Conservation (phyloP, 805 yeast genomes). For the Ogataea pini region DNA sequence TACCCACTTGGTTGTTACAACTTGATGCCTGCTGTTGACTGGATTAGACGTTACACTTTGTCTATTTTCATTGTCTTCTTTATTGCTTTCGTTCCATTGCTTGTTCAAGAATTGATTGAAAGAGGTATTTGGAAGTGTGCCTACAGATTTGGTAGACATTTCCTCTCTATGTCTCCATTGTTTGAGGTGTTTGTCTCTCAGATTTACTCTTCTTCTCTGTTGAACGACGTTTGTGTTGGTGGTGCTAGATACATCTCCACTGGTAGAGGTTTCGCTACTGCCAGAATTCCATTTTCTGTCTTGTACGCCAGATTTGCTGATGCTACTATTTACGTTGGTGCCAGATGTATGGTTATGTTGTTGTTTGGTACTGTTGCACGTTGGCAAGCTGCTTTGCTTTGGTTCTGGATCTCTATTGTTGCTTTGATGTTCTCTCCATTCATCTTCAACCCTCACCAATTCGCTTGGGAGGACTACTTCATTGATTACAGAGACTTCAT, state of each 20-base stretch:
- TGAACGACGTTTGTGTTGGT: slow-evolving; percentile 74
- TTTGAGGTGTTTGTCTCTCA: slow-evolving; percentile 84
- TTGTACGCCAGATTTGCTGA: slow-evolving; percentile 78
- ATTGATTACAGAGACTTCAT: slow-evolving; percentile 94
- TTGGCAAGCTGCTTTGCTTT: slow-evolving; percentile 91
- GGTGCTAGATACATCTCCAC: slow-evolving; percentile 87
- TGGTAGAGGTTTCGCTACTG: slow-evolving; percentile 84
- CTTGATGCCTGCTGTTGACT: slow-evolving; percentile 69
- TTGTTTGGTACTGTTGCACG: slow-evolving; percentile 72
- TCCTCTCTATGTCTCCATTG: slow-evolving; percentile 72
- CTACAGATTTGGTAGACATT: slow-evolving; percentile 67
- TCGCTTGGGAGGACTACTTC: slow-evolving; percentile 93
- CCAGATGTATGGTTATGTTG: slow-evolving; percentile 71
- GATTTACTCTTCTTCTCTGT: slow-evolving; percentile 69
- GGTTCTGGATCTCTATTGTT: slow-evolving; percentile 95
- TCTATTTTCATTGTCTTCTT: slow-evolving; percentile 82
- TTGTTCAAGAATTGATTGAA: slow-evolving; percentile 78
- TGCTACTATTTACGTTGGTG: slow-evolving; percentile 82
- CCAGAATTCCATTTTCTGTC: slow-evolving; percentile 74
- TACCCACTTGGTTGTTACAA: slow-evolving; percentile 75
- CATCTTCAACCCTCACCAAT: slow-evolving; percentile 96
- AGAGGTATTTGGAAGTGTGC: slow-evolving; percentile 78
- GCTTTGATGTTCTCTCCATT: slow-evolving; percentile 92
- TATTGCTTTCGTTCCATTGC: slow-evolving; percentile 76
- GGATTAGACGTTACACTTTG: slow-evolving; percentile 79